phyloP scores from a whole-genome alignment of 768 basidiomycete genomes.

The Lentinus tigrinus region DNA sequence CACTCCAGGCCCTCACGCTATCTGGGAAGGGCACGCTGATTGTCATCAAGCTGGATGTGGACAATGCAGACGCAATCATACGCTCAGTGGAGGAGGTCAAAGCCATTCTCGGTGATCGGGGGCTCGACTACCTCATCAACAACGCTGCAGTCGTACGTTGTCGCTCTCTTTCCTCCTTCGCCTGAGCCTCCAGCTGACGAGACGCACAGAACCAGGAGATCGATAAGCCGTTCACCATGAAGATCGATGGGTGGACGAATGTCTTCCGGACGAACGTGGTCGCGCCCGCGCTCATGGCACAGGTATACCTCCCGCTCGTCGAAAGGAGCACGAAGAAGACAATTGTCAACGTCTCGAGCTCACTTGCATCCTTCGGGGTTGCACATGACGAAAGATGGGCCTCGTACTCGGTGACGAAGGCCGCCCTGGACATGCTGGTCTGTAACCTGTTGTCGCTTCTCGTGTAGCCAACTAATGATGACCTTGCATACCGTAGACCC shows the following conservation, averaged over 20 bases:
- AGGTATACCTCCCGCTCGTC: slow-evolving; percentile 33
- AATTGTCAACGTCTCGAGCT: slow-evolving; percentile 34
- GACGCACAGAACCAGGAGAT: slow-evolving; percentile 3
- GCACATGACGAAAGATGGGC: slow-evolving; percentile 18
- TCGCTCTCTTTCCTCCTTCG: background rate
- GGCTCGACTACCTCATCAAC: slow-evolving; percentile 41
- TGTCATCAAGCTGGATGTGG: slow-evolving; percentile 32
- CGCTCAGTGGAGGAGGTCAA: slow-evolving; percentile 21
- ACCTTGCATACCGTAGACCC: background rate
- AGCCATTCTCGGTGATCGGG: slow-evolving; percentile 26
- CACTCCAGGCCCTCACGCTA: slow-evolving; percentile 19
- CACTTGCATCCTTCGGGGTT: slow-evolving; percentile 31
- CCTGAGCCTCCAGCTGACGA: no score
- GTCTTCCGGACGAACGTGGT: slow-evolving; percentile 33
- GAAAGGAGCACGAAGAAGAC: slow-evolving; percentile 30
- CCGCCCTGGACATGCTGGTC: slow-evolving; percentile 38
- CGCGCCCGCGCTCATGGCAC: slow-evolving; percentile 36
- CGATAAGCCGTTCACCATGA: slow-evolving; percentile 30
- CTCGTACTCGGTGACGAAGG: slow-evolving; percentile 37
- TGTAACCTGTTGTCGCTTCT: no score
- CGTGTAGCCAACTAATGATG: no score
- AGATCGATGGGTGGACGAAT: slow-evolving; percentile 20
- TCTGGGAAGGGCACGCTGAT: slow-evolving; percentile 29
- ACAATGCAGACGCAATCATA: slow-evolving; percentile 25
- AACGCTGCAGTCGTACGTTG: slow-evolving; percentile 33